Conservation (phyloP, 345 rosid species). For the Citrus reticulata region DNA sequence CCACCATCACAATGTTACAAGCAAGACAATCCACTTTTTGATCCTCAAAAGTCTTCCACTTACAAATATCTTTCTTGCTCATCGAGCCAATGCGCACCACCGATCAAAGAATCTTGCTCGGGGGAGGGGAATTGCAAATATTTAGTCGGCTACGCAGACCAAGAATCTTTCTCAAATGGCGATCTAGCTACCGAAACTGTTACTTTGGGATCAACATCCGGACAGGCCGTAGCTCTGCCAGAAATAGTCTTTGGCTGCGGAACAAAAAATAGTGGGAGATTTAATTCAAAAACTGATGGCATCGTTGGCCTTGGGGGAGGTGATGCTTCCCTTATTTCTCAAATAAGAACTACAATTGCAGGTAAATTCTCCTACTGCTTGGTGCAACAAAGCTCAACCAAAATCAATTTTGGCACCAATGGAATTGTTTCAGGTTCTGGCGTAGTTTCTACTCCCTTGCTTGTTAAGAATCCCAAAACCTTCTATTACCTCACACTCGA, state of each 20-base stretch:
- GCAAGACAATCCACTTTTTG: conserved; percentile 28
- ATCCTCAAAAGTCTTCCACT: conserved; percentile 36
- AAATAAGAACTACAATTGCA: conserved; percentile 34
- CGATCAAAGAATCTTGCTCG: neutral
- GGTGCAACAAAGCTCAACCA: conserved; percentile 40
- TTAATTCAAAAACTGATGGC: conserved; percentile 38
- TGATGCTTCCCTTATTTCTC: conserved; percentile 41
- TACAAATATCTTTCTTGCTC: conserved; percentile 30
- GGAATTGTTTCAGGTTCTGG: conserved; percentile 38
- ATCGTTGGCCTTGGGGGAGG: conserved; percentile 63
- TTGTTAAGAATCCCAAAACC: conserved; percentile 27
- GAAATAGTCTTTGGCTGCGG: conserved; percentile 48
- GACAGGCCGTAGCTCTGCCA: conserved; percentile 32
- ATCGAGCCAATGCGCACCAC: conserved; percentile 19
- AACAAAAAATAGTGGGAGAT: conserved; percentile 33
- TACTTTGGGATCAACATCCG: conserved; percentile 34
- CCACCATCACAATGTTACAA: conserved; percentile 19
- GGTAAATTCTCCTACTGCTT: conserved; percentile 64
- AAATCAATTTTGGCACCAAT: conserved; percentile 45
- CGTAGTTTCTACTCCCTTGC: conserved; percentile 42
- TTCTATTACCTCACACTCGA: conserved; percentile 36
- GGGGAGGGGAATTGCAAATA: conserved; percentile 24
- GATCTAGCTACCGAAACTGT: conserved; percentile 41
- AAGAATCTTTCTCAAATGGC: conserved; percentile 30
- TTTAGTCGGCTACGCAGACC: conserved; percentile 26